These are phyloP conservation scores for Diaporthe citriasiana DNA, from an alignment of 2,329 filamentous ascomycete species.

Conservation along the genomic window DNA sequence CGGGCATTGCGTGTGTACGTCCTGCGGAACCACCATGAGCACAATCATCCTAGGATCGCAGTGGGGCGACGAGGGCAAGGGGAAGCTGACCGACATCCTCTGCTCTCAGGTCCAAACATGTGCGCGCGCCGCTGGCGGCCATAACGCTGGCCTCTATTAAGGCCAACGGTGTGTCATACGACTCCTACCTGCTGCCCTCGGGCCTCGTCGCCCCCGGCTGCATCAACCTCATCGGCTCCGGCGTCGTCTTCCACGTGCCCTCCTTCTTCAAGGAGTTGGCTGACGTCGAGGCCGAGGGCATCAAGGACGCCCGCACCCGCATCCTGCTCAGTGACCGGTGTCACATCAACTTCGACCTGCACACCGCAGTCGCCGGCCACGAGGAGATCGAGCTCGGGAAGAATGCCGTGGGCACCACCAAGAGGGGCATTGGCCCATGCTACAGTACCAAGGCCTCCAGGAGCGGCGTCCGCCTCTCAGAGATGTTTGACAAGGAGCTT, in stretches of 20 bases:
- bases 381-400: constrained; percentile 68
- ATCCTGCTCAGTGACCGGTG: constrained; percentile 74
- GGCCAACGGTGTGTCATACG: constrained; percentile 59
- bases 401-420: constrained; percentile 60
- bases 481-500: constrained; percentile 75
- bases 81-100: constrained; percentile 72
- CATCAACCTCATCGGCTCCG: constrained; percentile 81
- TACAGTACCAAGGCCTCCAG: constrained; percentile 43
- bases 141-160: constrained; percentile 70
- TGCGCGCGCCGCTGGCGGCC: constrained; percentile 70
- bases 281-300: constrained; percentile 71
- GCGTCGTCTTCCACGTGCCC: constrained; percentile 71
- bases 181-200: constrained; percentile 75
- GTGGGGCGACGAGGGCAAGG: constrained; percentile 64
- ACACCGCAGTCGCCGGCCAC: constrained; percentile 76
- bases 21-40: constrained; percentile 54
- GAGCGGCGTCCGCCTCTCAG: constrained; percentile 75
- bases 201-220: constrained; percentile 80
- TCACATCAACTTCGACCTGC: constrained; percentile 74
- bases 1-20: constrained; percentile 40
- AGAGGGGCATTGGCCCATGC: constrained; percentile 49
- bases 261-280: constrained; percentile 77
- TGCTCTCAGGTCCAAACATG: constrained; percentile 67
- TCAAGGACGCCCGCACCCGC: constrained; percentile 66
- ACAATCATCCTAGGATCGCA: constrained; percentile 72